Conservation (phyloP, 805 yeast species). For the Blastobotrys americana region DNA sequence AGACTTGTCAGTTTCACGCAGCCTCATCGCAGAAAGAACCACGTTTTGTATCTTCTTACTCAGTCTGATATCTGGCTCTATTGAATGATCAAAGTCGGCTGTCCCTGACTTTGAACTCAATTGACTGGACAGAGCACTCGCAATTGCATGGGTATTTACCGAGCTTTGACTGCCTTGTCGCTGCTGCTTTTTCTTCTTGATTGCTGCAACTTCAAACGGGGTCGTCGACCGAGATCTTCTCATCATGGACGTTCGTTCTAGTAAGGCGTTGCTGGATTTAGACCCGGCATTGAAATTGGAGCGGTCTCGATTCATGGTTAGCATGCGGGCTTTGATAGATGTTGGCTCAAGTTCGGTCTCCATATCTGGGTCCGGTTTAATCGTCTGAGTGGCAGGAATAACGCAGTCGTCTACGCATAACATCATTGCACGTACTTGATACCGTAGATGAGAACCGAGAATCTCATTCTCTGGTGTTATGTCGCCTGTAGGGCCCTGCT, state of each 20-base stretch:
- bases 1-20: constrained; percentile 23
- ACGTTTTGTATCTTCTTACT: constrained; percentile 23
- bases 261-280: not conserved
- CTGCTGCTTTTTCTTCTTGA: constrained; percentile 3
- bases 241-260: not conserved
- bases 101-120: not conserved
- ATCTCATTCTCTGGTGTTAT: not conserved
- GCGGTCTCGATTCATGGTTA: too few species aligned
- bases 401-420: not conserved
- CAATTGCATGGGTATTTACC: not conserved
- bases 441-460: not conserved
- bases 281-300: not conserved
- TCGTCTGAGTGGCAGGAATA: not conserved
- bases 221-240: constrained; percentile 1
- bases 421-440: not conserved
- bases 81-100: not conserved
- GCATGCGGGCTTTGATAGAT: not conserved
- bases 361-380: not conserved
- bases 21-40: constrained; percentile 30
- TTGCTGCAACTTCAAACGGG: constrained; percentile 8
- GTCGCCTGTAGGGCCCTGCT: too few species aligned
- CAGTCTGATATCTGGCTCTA: constrained; percentile 7
- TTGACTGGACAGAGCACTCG: not conserved
- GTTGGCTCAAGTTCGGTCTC: not conserved
- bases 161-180: not conserved